Conservation (phyloP, 1,139 yeast species). For the Hyphopichia pseudoburtonii region DNA sequence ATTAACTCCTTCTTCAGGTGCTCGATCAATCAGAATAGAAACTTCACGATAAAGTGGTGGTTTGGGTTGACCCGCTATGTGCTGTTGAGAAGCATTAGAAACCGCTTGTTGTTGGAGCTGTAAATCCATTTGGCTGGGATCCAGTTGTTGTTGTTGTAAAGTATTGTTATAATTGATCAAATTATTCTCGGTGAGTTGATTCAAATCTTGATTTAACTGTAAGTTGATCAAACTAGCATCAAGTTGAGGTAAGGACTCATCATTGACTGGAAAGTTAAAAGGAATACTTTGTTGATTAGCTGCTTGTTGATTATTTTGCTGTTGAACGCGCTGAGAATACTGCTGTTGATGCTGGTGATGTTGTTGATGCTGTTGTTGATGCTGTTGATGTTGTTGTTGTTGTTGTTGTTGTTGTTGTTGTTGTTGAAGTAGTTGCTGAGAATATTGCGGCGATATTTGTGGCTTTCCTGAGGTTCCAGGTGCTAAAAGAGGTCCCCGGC, state of each 20-base stretch:
- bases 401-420: constrained; percentile 7
- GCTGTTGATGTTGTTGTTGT: constrained; percentile 1
- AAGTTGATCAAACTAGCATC: constrained; percentile 2
- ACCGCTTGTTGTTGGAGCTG: constrained; percentile 11
- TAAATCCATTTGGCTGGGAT: background rate
- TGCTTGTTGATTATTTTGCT: too few species aligned
- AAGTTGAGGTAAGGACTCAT: constrained; percentile 4
- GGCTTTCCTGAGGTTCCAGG: too few species aligned
- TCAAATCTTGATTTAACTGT: constrained; percentile 6
- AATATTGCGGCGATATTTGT: too few species aligned
- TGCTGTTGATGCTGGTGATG: constrained; percentile 9
- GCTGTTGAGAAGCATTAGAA: too few species aligned
- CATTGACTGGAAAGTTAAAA: constrained; percentile 14
- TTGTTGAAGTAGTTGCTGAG: constrained; percentile 3
- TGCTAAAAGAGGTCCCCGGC: too few species aligned
- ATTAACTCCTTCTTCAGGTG: constrained; percentile 35
- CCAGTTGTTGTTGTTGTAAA: background rate
- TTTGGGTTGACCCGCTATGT: background rate
- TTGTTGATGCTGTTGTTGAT: constrained; percentile 6
- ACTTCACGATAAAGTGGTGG: too few species aligned
- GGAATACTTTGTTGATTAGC: constrained; percentile 5
- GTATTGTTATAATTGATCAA: constrained; percentile 15
- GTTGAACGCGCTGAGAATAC: constrained; percentile 1
- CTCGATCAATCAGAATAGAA: constrained; percentile 32
- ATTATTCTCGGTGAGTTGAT: constrained; percentile 30